Evolutionary conservation across 805 yeast species (phyloP).

Genomic region (Saccharomycopsis sp.): DNA sequence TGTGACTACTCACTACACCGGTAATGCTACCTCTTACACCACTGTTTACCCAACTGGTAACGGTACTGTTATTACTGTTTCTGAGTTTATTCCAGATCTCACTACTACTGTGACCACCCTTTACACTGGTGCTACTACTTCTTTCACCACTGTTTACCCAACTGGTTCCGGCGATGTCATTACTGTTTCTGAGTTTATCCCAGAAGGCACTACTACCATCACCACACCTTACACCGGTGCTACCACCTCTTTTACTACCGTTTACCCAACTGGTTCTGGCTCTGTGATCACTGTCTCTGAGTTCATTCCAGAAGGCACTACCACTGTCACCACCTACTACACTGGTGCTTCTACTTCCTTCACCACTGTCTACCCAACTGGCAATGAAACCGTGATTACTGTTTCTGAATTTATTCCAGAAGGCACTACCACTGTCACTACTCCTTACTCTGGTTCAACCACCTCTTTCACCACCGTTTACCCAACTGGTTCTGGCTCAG

Average conservation of each 20-base stretch:
- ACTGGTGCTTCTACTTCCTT: constrained; percentile 5
- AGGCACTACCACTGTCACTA: not conserved
- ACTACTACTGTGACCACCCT: constrained; percentile 4
- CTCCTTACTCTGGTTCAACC: constrained; percentile 3
- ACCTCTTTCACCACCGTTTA: constrained; percentile 2
- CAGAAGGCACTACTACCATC: constrained; percentile 6
- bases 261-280: constrained; percentile 1
- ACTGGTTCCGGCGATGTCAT: constrained; percentile 9
- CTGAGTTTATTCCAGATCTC: constrained; percentile 9
- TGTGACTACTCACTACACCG: not conserved
- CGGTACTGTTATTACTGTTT: constrained; percentile 3
- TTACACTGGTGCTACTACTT: constrained; percentile 10
- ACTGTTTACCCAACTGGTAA: constrained; percentile 10
- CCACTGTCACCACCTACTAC: constrained; percentile 3
- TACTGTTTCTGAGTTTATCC: constrained; percentile 7
- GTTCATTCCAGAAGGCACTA: constrained; percentile 1
- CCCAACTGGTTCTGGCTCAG: constrained; percentile 1
- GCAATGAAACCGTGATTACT: constrained; percentile 1
- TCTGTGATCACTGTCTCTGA: not conserved
- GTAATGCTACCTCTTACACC: constrained; percentile 1
- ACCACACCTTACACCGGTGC: constrained; percentile 6
- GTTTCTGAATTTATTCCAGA: constrained; percentile 3
- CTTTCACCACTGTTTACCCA: constrained; percentile 10
- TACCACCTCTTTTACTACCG: constrained; percentile 4
- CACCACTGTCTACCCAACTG: constrained; percentile 8